Conservation (phyloP, 2,329 filamentous ascomycete species). For the Aspergillus eucalypticola region DNA sequence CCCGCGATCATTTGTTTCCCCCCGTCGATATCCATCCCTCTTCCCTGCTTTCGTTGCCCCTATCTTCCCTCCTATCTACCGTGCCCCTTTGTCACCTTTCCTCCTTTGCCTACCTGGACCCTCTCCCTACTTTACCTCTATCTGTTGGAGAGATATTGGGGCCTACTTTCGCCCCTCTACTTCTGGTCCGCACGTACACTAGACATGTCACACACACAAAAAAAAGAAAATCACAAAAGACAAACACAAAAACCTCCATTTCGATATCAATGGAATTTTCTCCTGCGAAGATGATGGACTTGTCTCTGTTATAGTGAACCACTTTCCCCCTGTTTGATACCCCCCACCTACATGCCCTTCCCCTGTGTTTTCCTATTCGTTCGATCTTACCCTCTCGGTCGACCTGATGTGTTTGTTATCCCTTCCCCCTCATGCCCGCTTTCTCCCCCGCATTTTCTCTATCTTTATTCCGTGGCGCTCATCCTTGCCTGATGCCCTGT, state of each 20-base stretch:
- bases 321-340: constrained; percentile 26
- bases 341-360: constrained; percentile 13
- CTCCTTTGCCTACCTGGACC: not conserved
- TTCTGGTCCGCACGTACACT: constrained; percentile 22
- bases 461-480: constrained; percentile 32
- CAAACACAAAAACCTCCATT: constrained; percentile 11
- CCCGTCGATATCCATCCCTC: not conserved
- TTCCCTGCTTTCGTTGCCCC: not conserved
- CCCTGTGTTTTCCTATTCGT: constrained; percentile 8
- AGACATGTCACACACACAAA: constrained; percentile 25
- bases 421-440: constrained; percentile 10
- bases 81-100: not conserved
- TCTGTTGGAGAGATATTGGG: constrained; percentile 16
- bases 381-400: constrained; percentile 2
- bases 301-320: constrained; percentile 12
- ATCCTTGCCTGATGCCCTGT: constrained; percentile 19
- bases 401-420: not conserved
- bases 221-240: constrained; percentile 19
- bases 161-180: constrained; percentile 35
- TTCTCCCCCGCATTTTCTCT: constrained; percentile 4
- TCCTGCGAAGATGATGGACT: constrained; percentile 9
- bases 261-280: not conserved
- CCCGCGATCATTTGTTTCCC: not conserved
- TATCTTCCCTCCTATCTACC: not conserved
- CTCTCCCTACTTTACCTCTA: constrained; percentile 5